A percentile compares a stretch with the other conserved stretches of the same genome.
These are phyloP conservation scores for Cryptococcus floricola DNA, from an alignment of 1,284 basidiomycete species.

Conservation along the genomic window DNA sequence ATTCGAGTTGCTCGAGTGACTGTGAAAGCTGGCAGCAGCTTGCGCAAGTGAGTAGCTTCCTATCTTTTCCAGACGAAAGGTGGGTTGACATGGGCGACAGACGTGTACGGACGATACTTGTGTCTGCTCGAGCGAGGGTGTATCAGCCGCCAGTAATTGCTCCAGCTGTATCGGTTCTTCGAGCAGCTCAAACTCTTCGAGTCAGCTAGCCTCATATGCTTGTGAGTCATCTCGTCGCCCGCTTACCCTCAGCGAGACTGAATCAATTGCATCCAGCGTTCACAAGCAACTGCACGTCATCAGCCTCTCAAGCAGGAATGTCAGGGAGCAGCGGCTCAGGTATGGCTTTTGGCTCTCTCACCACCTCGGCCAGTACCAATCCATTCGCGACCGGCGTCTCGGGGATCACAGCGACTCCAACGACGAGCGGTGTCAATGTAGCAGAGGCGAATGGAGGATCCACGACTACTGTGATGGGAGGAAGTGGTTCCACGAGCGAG, in stretches of 20 bases:
- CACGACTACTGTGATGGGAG: background rate
- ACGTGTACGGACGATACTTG: slow-evolving; percentile 22
- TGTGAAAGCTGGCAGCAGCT: slow-evolving; percentile 7
- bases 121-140: slow-evolving; percentile 19
- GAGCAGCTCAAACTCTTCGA: slow-evolving; percentile 2
- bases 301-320: background rate
- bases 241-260: background rate
- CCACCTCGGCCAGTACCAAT: background rate
- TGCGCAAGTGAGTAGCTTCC: slow-evolving; percentile 12
- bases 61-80: background rate
- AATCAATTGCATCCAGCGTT: background rate
- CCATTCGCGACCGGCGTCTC: background rate
- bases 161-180: slow-evolving; percentile 17
- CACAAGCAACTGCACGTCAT: slow-evolving; percentile 11
- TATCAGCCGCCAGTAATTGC: slow-evolving; percentile 14
- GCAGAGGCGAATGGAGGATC: slow-evolving; percentile 1
- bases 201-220: slow-evolving; percentile 10
- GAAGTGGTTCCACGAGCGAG: too few relatives aligned
- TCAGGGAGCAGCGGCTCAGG: background rate
- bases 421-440: background rate
- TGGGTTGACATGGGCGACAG: slow-evolving; percentile 2
- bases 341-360: background rate
- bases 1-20: slow-evolving; percentile 4
- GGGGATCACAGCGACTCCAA: background rate
- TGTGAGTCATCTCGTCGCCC: slow-evolving; percentile 1